Conservation (phyloP, 805 yeast genomes). For the Yarrowia osloensis region DNA sequence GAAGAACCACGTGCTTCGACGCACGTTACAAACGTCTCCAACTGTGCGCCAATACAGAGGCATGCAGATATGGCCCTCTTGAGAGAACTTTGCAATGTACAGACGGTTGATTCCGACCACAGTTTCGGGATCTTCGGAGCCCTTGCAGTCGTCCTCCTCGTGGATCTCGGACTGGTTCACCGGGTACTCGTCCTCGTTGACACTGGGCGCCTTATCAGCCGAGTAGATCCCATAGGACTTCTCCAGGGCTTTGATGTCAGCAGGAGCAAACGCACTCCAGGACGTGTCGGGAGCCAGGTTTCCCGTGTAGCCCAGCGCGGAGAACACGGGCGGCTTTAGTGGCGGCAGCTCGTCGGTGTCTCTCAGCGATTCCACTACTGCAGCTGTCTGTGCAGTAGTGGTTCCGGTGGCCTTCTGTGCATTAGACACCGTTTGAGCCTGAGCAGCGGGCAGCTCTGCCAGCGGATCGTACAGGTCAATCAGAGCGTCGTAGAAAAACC, state of each 20-base stretch:
- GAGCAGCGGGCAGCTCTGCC: slow-evolving; percentile 37
- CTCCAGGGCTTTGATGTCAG: slow-evolving; percentile 41
- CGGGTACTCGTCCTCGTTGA: slow-evolving; percentile 10
- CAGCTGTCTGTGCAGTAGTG: slow-evolving; percentile 22
- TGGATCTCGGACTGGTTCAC: slow-evolving; percentile 24
- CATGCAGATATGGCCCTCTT: slow-evolving; percentile 30
- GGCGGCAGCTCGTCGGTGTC: slow-evolving; percentile 21
- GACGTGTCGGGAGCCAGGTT: slow-evolving; percentile 38
- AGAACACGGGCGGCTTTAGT: slow-evolving; percentile 35
- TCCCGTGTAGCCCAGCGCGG: slow-evolving; percentile 38
- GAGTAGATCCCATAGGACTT: slow-evolving; percentile 33
- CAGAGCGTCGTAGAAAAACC: slow-evolving; percentile 39
- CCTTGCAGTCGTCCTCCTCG: slow-evolving; percentile 18
- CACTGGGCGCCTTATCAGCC: neutral
- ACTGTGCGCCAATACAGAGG: slow-evolving; percentile 47
- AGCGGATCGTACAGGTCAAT: slow-evolving; percentile 37
- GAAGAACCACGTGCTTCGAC: slow-evolving; percentile 45
- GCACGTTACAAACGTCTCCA: slow-evolving; percentile 41
- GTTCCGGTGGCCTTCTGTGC: slow-evolving; percentile 31
- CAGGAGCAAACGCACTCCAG: slow-evolving; percentile 47
- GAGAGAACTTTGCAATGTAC: slow-evolving; percentile 37
- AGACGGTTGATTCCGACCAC: slow-evolving; percentile 42
- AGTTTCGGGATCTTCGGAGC: slow-evolving; percentile 32
- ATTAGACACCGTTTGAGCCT: neutral
- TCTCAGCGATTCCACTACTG: neutral